phyloP scores from a whole-genome alignment of 257 asterid genomes.

The Rubia yunnanensis region DNA sequence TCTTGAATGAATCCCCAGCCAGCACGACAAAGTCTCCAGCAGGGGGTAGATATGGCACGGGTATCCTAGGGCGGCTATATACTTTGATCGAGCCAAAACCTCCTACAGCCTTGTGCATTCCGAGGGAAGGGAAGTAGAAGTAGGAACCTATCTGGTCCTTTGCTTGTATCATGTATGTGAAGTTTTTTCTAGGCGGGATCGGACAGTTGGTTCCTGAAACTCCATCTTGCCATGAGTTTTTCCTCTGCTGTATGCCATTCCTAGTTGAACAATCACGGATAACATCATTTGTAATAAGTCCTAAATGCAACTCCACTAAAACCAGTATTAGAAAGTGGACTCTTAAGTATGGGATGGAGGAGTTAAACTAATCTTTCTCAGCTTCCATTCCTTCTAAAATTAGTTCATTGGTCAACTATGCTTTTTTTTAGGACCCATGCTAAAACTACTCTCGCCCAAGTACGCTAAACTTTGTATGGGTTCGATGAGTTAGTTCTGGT shows the following conservation, averaged over 20 bases:
- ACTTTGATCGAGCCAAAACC: constrained; percentile 79
- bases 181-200: constrained; percentile 66
- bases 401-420: neutral
- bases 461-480: no score
- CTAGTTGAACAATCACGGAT: constrained; percentile 25
- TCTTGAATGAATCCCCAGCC: constrained; percentile 90
- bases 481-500: no score
- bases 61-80: constrained; percentile 79
- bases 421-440: no score
- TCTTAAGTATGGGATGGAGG: no score
- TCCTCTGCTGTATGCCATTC: constrained; percentile 91
- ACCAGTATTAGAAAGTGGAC: no score
- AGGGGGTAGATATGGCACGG: constrained; percentile 81
- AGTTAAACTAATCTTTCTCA: no score
- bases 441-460: no score
- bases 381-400: neutral
- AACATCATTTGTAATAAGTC: neutral
- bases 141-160: constrained; percentile 92
- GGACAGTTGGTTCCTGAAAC: constrained; percentile 79
- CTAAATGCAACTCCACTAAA: neutral
- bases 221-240: constrained; percentile 97
- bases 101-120: constrained; percentile 85
- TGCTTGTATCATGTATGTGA: constrained; percentile 78
- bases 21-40: constrained; percentile 66
- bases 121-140: constrained; percentile 82